Conservation (phyloP, 768 basidiomycete genomes). For the Mycena belliarum region DNA sequence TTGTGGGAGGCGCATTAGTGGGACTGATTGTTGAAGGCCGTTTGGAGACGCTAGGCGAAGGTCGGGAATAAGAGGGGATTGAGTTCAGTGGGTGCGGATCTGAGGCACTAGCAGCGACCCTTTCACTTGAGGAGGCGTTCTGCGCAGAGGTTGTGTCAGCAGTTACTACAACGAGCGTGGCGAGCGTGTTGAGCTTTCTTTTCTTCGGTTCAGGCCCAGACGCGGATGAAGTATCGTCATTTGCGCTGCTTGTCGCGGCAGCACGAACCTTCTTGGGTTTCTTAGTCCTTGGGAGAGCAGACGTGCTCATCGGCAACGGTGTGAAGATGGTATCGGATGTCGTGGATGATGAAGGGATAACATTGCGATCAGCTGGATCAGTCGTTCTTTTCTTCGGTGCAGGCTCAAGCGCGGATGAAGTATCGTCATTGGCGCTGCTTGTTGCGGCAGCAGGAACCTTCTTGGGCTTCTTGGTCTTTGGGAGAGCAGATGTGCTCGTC, state of each 20-base stretch:
- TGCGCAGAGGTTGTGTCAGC: background rate
- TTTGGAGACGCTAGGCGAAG: background rate
- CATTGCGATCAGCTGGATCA: no score
- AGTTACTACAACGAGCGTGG: no score
- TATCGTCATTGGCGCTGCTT: background rate
- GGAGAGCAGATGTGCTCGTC: background rate
- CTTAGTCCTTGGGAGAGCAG: background rate
- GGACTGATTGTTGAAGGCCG: background rate
- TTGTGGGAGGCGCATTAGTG: background rate
- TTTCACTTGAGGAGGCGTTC: background rate
- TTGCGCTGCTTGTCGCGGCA: background rate
- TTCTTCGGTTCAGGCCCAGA: no score
- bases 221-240: background rate
- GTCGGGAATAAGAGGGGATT: background rate
- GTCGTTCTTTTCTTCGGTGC: no score
- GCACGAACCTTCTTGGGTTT: background rate
- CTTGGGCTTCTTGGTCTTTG: background rate
- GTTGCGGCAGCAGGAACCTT: background rate
- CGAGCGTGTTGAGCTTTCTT: background rate
- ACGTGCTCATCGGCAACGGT: background rate
- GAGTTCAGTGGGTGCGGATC: background rate
- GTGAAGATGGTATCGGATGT: no score
- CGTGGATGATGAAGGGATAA: no score
- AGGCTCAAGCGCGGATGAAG: no score
- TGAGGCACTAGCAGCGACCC: no score